Percentiles rank a stretch among this genome's conserved stretches.
phyloP scores from a whole-genome alignment of 2,329 filamentous ascomycete genomes.

The Phoma sp. region DNA sequence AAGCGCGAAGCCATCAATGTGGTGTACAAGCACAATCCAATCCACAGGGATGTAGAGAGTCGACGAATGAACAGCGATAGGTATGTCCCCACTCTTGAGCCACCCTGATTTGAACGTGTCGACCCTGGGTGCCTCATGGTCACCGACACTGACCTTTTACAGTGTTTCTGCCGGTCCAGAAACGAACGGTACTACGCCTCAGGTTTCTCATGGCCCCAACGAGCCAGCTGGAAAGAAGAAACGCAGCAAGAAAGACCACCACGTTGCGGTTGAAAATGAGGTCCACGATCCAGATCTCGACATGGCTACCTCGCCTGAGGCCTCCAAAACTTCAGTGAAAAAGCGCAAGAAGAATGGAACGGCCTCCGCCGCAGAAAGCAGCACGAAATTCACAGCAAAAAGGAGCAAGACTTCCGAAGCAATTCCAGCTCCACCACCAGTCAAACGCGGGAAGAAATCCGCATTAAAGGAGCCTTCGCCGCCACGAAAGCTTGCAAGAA shows the following conservation, averaged over 20 bases:
- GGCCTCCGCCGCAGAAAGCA: not conserved
- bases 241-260: slow-evolving; percentile 24
- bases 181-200: not conserved
- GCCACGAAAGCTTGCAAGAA: slow-evolving; percentile 20
- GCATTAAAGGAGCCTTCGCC: slow-evolving; percentile 6
- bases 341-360: slow-evolving; percentile 29
- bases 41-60: slow-evolving; percentile 37
- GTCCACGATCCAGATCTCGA: slow-evolving; percentile 23
- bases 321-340: slow-evolving; percentile 22
- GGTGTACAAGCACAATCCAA: slow-evolving; percentile 47
- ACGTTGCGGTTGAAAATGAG: slow-evolving; percentile 15
- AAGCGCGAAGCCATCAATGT: slow-evolving; percentile 45
- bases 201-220: not conserved
- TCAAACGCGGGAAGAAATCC: slow-evolving; percentile 23
- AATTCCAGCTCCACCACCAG: slow-evolving; percentile 14
- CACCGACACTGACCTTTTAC: not conserved
- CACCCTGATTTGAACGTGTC: too few species aligned
- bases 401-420: slow-evolving; percentile 22
- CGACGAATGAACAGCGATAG: slow-evolving; percentile 23
- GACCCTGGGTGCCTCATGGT: not conserved
- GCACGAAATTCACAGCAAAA: slow-evolving; percentile 20
- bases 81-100: too few species aligned
- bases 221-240: slow-evolving; percentile 25
- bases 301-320: slow-evolving; percentile 34
- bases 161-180: not conserved